Evolutionary conservation across 1,284 basidiomycete genomes (phyloP).

Genomic region (Phellopilus nigrolimitatus): DNA sequence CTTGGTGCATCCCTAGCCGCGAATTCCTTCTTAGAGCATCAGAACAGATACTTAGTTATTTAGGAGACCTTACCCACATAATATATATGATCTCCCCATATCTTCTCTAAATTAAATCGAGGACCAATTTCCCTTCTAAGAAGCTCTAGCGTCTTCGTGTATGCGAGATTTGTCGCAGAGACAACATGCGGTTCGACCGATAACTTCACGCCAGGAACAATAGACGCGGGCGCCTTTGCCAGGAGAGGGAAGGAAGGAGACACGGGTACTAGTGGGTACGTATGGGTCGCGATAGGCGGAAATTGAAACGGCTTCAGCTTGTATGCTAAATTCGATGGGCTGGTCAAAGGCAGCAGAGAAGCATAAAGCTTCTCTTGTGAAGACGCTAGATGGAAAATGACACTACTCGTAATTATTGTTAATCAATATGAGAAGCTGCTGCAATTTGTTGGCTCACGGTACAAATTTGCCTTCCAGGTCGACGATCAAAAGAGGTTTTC

Average conservation of each 20-base stretch:
- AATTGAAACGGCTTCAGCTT: slow-evolving; percentile 27
- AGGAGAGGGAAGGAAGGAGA: slow-evolving; percentile 37
- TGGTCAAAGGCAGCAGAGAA: slow-evolving; percentile 30
- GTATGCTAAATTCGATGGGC: slow-evolving; percentile 27
- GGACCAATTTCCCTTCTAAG: slow-evolving; percentile 38
- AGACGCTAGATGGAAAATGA: slow-evolving; percentile 34
- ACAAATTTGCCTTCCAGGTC: slow-evolving; percentile 23
- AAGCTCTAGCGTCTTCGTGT: slow-evolving; percentile 38
- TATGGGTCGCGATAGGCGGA: slow-evolving; percentile 31
- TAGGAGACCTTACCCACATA: slow-evolving; percentile 29
- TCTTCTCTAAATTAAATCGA: slow-evolving; percentile 38
- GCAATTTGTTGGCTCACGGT: slow-evolving; percentile 5
- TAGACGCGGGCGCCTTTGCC: slow-evolving; percentile 32
- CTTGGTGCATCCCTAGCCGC: slow-evolving; percentile 36
- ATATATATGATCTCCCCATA: slow-evolving; percentile 43
- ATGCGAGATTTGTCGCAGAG: slow-evolving; percentile 39
- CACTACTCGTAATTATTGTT: slow-evolving; percentile 26
- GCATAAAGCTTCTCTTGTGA: slow-evolving; percentile 36
- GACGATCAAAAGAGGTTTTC: slow-evolving; percentile 29
- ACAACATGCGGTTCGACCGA: slow-evolving; percentile 32
- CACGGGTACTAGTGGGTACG: slow-evolving; percentile 35
- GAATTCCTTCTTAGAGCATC: slow-evolving; percentile 34
- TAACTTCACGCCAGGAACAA: slow-evolving; percentile 25
- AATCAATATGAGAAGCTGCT: not conserved
- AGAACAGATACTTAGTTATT: not conserved